Conservation (phyloP, 2,329 filamentous ascomycete genomes). For the Aspergillus novoparasiticus region DNA sequence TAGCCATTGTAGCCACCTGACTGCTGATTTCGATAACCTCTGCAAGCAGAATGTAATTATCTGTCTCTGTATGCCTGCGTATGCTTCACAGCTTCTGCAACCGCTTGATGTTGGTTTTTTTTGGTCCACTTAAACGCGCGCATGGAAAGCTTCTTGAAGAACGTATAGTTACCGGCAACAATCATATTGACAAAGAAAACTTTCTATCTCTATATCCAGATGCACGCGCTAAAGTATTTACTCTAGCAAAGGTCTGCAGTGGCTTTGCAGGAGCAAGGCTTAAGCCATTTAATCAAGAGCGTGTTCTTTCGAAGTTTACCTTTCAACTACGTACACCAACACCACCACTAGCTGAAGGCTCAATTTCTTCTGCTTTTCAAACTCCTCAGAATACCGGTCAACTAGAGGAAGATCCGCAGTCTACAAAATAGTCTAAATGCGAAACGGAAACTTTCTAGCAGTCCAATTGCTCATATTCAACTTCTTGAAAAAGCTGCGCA, state of each 20-base stretch:
- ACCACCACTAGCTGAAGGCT: slow-evolving; percentile 5
- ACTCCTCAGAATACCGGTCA: background rate
- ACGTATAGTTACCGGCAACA: background rate
- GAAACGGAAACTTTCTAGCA: slow-evolving; percentile 11
- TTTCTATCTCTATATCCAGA: slow-evolving; percentile 11
- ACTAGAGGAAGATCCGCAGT: background rate
- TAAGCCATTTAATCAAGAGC: slow-evolving; percentile 8
- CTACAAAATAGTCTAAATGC: background rate
- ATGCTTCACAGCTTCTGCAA: background rate
- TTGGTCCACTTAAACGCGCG: background rate
- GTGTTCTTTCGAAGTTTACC: slow-evolving; percentile 4
- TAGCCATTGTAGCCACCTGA: slow-evolving; percentile 5
- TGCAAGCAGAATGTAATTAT: background rate
- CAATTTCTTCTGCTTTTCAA: slow-evolving; percentile 10
- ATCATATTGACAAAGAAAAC: background rate
- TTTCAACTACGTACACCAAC: slow-evolving; percentile 9
- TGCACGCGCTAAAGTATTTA: slow-evolving; percentile 4
- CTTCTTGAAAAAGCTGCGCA: slow-evolving; percentile 11
- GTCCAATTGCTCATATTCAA: slow-evolving; percentile 14
- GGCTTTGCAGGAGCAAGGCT: slow-evolving; percentile 8
- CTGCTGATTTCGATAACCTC: slow-evolving; percentile 6
- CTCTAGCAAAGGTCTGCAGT: slow-evolving; percentile 9
- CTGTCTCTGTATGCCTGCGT: background rate
- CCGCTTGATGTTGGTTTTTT: background rate
- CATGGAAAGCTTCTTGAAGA: background rate